Conservation (phyloP, 768 basidiomycete species). For the Megacollybia marginata region DNA sequence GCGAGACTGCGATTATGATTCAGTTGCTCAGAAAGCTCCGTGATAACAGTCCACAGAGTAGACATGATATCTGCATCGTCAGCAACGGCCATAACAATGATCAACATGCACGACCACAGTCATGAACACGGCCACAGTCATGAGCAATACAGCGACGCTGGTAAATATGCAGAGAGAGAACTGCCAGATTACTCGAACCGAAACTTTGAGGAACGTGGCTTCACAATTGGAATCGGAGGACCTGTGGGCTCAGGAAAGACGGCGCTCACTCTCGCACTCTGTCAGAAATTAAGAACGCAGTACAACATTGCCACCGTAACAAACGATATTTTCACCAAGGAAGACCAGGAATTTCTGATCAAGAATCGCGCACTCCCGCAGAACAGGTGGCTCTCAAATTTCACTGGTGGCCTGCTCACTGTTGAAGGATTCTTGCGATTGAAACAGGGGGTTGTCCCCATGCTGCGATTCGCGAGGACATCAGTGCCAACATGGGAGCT, state of each 20-base stretch:
- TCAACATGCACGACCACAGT: slow-evolving; percentile 31
- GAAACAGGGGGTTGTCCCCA: slow-evolving; percentile 99
- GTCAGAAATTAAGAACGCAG: slow-evolving; percentile 68
- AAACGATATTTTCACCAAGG: slow-evolving; percentile 99
- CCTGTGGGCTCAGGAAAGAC: slow-evolving; percentile 99
- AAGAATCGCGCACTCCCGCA: slow-evolving; percentile 82
- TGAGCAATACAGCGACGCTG: slow-evolving; percentile 85
- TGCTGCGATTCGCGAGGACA: slow-evolving; percentile 96
- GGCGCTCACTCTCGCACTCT: slow-evolving; percentile 85
- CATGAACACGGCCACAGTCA: slow-evolving; percentile 95
- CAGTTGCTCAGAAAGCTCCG: slow-evolving; percentile 80
- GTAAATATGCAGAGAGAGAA: slow-evolving; percentile 91
- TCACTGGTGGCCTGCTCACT: no score
- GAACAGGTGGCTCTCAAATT: slow-evolving; percentile 30
- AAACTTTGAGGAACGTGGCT: slow-evolving; percentile 89
- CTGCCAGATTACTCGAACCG: slow-evolving; percentile 79
- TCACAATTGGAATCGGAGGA: slow-evolving; percentile 97
- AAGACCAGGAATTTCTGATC: slow-evolving; percentile 97
- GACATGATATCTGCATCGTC: slow-evolving; percentile 55
- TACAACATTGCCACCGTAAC: slow-evolving; percentile 97
- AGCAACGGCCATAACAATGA: slow-evolving; percentile 42
- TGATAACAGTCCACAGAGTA: slow-evolving; percentile 60
- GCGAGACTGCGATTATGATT: slow-evolving; percentile 71
- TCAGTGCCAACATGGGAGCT: slow-evolving; percentile 94
- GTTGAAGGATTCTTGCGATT: slow-evolving; percentile 69